phyloP scores from a whole-genome alignment of 441 rosid genomes.

The Arabidopsis lyrata region DNA sequence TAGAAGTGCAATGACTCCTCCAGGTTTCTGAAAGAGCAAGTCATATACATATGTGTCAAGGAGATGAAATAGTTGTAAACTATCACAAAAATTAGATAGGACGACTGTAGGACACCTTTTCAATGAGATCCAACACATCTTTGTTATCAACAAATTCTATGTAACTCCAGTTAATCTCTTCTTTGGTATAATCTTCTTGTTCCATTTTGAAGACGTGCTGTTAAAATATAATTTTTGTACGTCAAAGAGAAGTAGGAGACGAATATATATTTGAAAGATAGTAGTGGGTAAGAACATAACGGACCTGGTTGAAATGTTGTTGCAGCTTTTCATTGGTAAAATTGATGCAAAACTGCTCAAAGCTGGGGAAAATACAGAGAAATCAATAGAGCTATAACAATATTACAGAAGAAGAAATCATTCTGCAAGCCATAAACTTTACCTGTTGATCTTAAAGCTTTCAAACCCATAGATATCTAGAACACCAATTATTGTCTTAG shows the following conservation, averaged over 20 bases:
- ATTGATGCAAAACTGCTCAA: constrained; percentile 99
- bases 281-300: constrained; percentile 30
- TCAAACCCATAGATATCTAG: constrained; percentile 88
- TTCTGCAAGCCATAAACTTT: constrained; percentile 37
- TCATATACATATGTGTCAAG: constrained; percentile 27
- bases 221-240: constrained; percentile 42
- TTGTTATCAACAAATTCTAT: constrained; percentile 99
- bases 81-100: constrained; percentile 12
- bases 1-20: constrained; percentile 97
- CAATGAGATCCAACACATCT: constrained; percentile 98
- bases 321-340: constrained; percentile 99
- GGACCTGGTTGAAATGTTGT: constrained; percentile 99
- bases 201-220: constrained; percentile 99
- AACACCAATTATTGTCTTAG: constrained; percentile 75
- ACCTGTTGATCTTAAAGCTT: constrained; percentile 81
- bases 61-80: constrained; percentile 5
- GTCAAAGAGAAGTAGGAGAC: constrained; percentile 36
- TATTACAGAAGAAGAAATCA: constrained; percentile 7
- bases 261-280: constrained; percentile 16
- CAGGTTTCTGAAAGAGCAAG: constrained; percentile 89
- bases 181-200: constrained; percentile 98
- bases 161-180: constrained; percentile 99
- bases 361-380: constrained; percentile 49
- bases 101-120: constrained; percentile 64
- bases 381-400: constrained; percentile 25